Percentiles rank a stretch among this genome's conserved stretches.
Conservation (phyloP, 2,329 filamentous ascomycete species). For the Fusarium veterinarium region DNA sequence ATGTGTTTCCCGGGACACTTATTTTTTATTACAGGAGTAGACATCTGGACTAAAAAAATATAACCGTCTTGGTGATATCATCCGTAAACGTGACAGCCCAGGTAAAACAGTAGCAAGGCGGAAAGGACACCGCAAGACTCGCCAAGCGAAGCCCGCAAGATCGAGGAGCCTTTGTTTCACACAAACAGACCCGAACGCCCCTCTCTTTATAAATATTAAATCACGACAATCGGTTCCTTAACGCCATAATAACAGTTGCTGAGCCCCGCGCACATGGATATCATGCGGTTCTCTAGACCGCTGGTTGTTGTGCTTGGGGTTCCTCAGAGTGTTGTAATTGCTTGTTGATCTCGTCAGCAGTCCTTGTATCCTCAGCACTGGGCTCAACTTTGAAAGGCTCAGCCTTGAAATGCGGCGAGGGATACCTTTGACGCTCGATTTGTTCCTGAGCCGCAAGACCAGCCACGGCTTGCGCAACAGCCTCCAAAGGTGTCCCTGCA, state of each 20-base stretch:
- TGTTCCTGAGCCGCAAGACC: conserved; percentile 57
- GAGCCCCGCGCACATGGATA: conserved; percentile 21
- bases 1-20: neutral
- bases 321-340: conserved; percentile 62
- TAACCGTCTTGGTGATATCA: conserved; percentile 4
- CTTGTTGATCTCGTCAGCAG: conserved; percentile 65
- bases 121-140: conserved; percentile 1
- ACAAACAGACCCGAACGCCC: conserved; percentile 40
- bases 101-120: conserved; percentile 13
- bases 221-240: conserved; percentile 31
- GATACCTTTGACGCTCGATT: conserved; percentile 53
- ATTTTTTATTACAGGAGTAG: conserved; percentile 2
- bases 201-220: conserved; percentile 32
- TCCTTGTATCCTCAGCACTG: conserved; percentile 57
- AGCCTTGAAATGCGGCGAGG: conserved; percentile 50
- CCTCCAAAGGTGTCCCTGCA: conserved; percentile 57
- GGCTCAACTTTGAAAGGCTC: conserved; percentile 55
- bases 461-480: conserved; percentile 62
- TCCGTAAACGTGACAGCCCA: neutral
- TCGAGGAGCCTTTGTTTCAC: conserved; percentile 15
- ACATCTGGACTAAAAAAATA: conserved; percentile 4
- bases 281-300: conserved; percentile 33
- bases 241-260: conserved; percentile 37
- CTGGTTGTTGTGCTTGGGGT: conserved; percentile 27
- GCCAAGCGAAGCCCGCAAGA: conserved; percentile 2